Evolutionary conservation across 2,329 filamentous ascomycete species (phyloP), one percentile per base, ranked within the genome.

Genomic region (Gaeumannomyces sp.): DNA sequence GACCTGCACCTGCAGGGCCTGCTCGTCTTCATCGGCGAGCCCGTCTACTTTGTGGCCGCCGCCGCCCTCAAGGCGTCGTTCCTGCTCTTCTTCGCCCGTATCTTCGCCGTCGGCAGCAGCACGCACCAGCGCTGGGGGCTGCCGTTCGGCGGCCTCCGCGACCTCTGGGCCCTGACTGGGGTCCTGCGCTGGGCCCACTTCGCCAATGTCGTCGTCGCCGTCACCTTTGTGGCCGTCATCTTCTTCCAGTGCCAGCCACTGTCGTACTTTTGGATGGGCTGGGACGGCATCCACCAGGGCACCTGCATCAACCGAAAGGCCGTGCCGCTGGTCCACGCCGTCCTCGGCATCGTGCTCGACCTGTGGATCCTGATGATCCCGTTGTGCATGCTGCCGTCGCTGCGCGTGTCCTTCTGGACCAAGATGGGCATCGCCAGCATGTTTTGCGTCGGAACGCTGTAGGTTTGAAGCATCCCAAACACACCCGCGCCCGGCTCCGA

Each of bases 311-410:
- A 57, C 28, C 25, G 38, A 13, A 62, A 62, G 27, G 50, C 38
- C 28, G 38, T 62, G 14, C 38, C 38, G 3, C 22, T 53, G 61
- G 61, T 31, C n/a, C 38, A 62, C 38, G 35, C 35, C 29, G 7
- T 62, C 4, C 16, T 57, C 13, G 45, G 61, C 35, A 62, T 62
- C 27, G 8, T 57, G 61, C 61, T 62, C 25, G 61, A 62, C 38
- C 11, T 62, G n/a, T 62, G 61, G 61, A 53, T 62, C n/a, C 50
- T 62, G 38, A n/a, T 56, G n/a, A 53, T 62, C 16, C 61, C 61
- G 7, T 7, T 62, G 61, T 53, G 38, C 29, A 16, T 56, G 45
- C 38, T 62, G 7, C 61, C 61, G 35, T 28, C 38, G 28, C 45
- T 62, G 25, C 38, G 50, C 27, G 25, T 62, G 14, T 56, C 61